Percentiles rank a stretch among this genome's conserved stretches.
Conservation (phyloP, 108 stramenopile genomes). For the Licmophora abbreviata region DNA sequence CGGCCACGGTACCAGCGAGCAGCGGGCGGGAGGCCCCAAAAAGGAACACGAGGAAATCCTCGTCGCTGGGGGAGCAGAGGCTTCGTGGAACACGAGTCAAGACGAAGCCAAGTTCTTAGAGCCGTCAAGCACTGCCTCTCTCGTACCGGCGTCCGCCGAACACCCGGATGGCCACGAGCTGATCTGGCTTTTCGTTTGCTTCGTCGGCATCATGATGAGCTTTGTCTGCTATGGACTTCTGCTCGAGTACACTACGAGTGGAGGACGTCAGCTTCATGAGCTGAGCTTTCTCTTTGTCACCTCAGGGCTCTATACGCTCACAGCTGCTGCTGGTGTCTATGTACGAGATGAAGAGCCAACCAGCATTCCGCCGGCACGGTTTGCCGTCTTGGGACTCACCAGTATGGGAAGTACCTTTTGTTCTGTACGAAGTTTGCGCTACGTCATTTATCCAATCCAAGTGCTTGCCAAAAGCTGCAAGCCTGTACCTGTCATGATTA, state of each 20-base stretch:
- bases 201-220: slow-evolving; percentile 85
- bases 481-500: slow-evolving; percentile 97
- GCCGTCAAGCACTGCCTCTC: too few species aligned
- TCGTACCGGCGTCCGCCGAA: too few species aligned
- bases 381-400: slow-evolving; percentile 88
- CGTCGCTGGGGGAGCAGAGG: too few species aligned
- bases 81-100: too few species aligned
- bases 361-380: slow-evolving; percentile 86
- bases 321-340: slow-evolving; percentile 75
- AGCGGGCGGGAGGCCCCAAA: too few species aligned
- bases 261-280: slow-evolving; percentile 90
- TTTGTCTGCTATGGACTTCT: slow-evolving; percentile 90
- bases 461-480: slow-evolving; percentile 97
- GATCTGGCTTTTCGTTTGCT: slow-evolving; percentile 82
- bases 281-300: slow-evolving; percentile 94
- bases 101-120: too few species aligned
- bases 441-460: slow-evolving; percentile 95
- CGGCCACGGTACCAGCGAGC: too few species aligned
- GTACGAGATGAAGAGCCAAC: slow-evolving; percentile 88
- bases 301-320: slow-evolving; percentile 82
- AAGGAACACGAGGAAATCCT: too few species aligned
- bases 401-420: slow-evolving; percentile 96
- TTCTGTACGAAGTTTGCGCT: slow-evolving; percentile 87
- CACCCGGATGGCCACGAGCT: slow-evolving; percentile 16
- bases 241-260: slow-evolving; percentile 91